Evolutionary conservation across 306 rosid genomes (phyloP), one percentile per base, ranked within the genome.

Genomic region (Geum urbanum): DNA sequence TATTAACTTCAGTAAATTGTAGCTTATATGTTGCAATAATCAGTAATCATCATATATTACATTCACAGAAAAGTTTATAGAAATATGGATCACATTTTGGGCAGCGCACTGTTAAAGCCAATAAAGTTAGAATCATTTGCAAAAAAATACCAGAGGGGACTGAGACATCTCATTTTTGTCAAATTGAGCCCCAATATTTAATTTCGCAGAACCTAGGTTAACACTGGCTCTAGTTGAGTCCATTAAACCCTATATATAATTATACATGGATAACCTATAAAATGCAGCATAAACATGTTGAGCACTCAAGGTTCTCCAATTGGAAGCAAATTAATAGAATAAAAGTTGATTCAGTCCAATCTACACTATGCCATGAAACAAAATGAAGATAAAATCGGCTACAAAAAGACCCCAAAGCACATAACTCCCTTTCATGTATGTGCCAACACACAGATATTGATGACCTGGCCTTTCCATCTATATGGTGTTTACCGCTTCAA

Each of bases 281-380:
- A 19, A 18, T 63, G 39, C 39, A 20, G 6, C 11, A 18, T 12
- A 64, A 64, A 24, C 53, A 19, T 56, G 62, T 12, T 22, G 62
- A 24, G 40, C 62, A 56, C 62, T 56, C n/a, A 56, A 22, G 62
- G 40, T 24, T 22, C 62, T 56, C 62, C 62, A 56, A 56, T 24
- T 56, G 62, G 40, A 56, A 12, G 62, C 39, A 56, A 24, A 56
- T 8, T 56, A 35, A 56, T 10, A 65, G 55, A 65, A 20, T 12
- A 51, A 63, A 11, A 13, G 10, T 44, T 64, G 50, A 64, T 37
- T 53, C 6, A 20, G 62, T 16, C 62, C 62, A 56, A 56, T 12
- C n/a, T n/a, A 56, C 24, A 56, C 12, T 11, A 24, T 22, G 40
- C 62, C 37, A 44, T 14, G 69, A 64, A 18, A 22, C 69, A 44